A percentile compares a stretch with the other conserved stretches of the same genome.
Evolutionary conservation across 202 grass and related monocot species (phyloP).

Genomic region (Carex arenaria): DNA sequence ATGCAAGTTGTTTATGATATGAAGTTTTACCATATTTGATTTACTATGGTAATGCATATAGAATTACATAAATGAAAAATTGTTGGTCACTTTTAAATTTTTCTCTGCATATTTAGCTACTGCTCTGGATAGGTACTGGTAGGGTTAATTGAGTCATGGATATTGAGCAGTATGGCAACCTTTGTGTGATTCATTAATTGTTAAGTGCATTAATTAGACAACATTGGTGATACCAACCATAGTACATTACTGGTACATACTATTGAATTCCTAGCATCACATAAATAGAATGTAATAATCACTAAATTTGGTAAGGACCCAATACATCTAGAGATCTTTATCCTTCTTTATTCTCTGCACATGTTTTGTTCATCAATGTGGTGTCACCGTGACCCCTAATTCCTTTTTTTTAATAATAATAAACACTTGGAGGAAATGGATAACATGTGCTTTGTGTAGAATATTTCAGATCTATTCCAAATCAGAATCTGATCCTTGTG

Average conservation of each 20-base stretch:
- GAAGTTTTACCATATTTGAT: neutral
- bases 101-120: neutral
- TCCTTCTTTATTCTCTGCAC: neutral
- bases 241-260: neutral
- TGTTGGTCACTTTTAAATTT: neutral
- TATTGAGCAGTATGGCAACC: neutral
- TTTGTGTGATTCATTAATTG: neutral
- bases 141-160: neutral
- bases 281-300: neutral
- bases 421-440: neutral
- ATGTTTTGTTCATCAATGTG: neutral
- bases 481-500: neutral
- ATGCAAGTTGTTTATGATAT: neutral
- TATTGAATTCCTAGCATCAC: neutral
- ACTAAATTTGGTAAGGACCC: neutral
- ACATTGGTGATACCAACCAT: neutral
- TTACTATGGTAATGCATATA: neutral
- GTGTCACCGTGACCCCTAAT: neutral
- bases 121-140: neutral
- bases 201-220: neutral
- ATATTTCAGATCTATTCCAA: constrained; percentile 7
- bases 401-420: neutral
- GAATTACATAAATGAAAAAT: neutral
- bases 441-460: constrained; percentile 1
- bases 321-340: constrained; percentile 3